Evolutionary conservation across 2,329 filamentous ascomycete species (phyloP).

Genomic region (Lecanicillium sp.): DNA sequence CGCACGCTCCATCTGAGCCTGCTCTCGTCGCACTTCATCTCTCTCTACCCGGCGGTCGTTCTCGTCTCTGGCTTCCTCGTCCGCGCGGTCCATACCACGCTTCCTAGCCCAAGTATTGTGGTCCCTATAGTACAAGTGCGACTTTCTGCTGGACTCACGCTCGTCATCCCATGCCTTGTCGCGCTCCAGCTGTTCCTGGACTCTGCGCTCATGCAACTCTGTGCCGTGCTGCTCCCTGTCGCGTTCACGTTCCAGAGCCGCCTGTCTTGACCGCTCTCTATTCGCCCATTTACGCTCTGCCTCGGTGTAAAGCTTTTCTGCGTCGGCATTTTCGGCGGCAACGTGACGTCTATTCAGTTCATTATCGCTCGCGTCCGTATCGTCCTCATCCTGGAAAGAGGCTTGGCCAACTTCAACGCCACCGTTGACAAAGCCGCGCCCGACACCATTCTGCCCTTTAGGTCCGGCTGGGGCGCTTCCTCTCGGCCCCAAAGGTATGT

Average conservation of each 20-base stretch:
- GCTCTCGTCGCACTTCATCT: slow-evolving; percentile 61
- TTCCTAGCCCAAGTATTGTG: slow-evolving; percentile 79
- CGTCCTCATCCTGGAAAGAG: slow-evolving; percentile 70
- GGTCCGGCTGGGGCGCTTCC: slow-evolving; percentile 63
- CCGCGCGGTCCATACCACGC: slow-evolving; percentile 62
- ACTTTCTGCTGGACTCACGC: slow-evolving; percentile 63
- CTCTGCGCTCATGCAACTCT: slow-evolving; percentile 55
- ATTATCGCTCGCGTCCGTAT: slow-evolving; percentile 79
- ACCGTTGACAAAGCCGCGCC: slow-evolving; percentile 67
- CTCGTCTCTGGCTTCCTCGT: slow-evolving; percentile 74
- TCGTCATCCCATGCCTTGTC: slow-evolving; percentile 82
- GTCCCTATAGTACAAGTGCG: slow-evolving; percentile 80
- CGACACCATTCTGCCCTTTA: slow-evolving; percentile 55
- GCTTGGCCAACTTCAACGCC: slow-evolving; percentile 38
- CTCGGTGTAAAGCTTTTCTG: slow-evolving; percentile 74
- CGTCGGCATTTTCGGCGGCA: slow-evolving; percentile 65
- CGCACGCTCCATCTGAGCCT: slow-evolving; percentile 68
- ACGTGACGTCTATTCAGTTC: slow-evolving; percentile 70
- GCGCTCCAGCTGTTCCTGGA: slow-evolving; percentile 59
- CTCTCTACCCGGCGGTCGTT: slow-evolving; percentile 72
- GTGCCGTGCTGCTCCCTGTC: slow-evolving; percentile 72
- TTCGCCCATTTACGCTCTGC: slow-evolving; percentile 88
- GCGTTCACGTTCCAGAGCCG: slow-evolving; percentile 77
- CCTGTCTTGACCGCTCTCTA: slow-evolving; percentile 74
- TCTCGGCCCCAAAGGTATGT: slow-evolving; percentile 26